These are phyloP conservation scores for Meredithiella fracta DNA, from an alignment of 2,329 filamentous ascomycete species.

Conservation along the genomic window DNA sequence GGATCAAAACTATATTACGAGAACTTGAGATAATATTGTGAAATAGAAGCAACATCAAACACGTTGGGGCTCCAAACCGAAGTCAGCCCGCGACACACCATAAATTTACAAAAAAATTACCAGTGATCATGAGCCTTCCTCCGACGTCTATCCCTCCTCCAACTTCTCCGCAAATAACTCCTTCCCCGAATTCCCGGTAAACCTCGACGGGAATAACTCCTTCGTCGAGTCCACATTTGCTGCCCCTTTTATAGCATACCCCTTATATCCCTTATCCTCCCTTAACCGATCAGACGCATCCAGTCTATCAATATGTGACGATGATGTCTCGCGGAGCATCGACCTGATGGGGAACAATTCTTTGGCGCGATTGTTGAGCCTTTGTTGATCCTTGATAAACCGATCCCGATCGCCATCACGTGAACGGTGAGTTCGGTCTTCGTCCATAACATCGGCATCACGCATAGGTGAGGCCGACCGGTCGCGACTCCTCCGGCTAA, in stretches of 20 bases:
- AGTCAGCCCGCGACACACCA: too few relatives aligned
- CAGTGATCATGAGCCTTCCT: constrained; percentile 57
- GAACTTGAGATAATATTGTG: background rate
- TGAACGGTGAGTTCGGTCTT: constrained; percentile 16
- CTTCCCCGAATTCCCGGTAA: constrained; percentile 40
- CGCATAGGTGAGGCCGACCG: constrained; percentile 35
- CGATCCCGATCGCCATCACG: constrained; percentile 23
- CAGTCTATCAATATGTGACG: constrained; percentile 7
- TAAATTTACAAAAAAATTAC: background rate
- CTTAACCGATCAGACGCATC: background rate
- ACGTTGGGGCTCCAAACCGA: background rate
- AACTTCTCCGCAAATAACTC: constrained; percentile 50
- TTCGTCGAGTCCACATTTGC: constrained; percentile 2
- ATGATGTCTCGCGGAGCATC: constrained; percentile 12
- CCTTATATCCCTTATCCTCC: background rate
- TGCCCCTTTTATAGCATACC: constrained; percentile 12
- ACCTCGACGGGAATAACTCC: constrained; percentile 14
- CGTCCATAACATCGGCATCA: constrained; percentile 16
- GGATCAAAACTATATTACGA: background rate
- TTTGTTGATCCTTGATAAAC: constrained; percentile 21
- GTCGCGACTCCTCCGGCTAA: background rate
- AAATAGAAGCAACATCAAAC: too few relatives aligned
- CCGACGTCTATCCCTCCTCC: constrained; percentile 38
- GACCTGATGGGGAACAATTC: constrained; percentile 24
- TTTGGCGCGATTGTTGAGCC: constrained; percentile 20